Percentiles rank a stretch among this genome's conserved stretches.
These are phyloP conservation scores for Blastomyces gilchristii DNA, from an alignment of 2,329 filamentous ascomycete genomes.

Conservation along the genomic window DNA sequence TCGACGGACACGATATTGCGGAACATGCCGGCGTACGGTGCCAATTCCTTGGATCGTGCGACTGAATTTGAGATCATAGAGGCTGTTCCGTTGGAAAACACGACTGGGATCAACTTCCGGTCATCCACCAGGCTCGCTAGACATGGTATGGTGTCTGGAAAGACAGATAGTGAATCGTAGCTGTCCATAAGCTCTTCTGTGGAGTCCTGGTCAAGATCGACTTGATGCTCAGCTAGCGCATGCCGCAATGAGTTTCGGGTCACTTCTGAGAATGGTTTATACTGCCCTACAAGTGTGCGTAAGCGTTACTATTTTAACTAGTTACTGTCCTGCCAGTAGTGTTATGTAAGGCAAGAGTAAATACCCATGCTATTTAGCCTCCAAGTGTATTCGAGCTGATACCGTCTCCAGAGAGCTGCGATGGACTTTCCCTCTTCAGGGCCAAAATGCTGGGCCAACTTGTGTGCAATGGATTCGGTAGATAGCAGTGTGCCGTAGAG, in stretches of 20 bases:
- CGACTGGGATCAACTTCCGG: constrained; percentile 42
- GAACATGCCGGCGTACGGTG: constrained; percentile 41
- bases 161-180: constrained; percentile 55
- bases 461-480: constrained; percentile 55
- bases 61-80: constrained; percentile 55
- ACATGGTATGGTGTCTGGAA: constrained; percentile 51
- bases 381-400: constrained; percentile 71
- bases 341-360: constrained; percentile 15
- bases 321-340: neutral
- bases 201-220: constrained; percentile 37
- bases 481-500: constrained; percentile 66
- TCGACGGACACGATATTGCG: constrained; percentile 52
- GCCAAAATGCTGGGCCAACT: constrained; percentile 49
- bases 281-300: constrained; percentile 40
- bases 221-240: constrained; percentile 49
- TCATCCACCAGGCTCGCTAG: constrained; percentile 40
- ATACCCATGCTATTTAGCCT: constrained; percentile 64
- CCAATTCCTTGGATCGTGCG: constrained; percentile 46
- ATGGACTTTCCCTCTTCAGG: constrained; percentile 48
- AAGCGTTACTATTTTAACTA: neutral
- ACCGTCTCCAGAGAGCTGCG: constrained; percentile 53
- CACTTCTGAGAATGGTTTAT: constrained; percentile 52
- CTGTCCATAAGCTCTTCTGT: constrained; percentile 48
- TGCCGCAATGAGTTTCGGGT: constrained; percentile 54
- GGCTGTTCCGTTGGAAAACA: constrained; percentile 62